Percentiles rank a stretch among this genome's conserved stretches.
phyloP scores from a whole-genome alignment of 345 rosid genomes.

The Combretum micranthum region DNA sequence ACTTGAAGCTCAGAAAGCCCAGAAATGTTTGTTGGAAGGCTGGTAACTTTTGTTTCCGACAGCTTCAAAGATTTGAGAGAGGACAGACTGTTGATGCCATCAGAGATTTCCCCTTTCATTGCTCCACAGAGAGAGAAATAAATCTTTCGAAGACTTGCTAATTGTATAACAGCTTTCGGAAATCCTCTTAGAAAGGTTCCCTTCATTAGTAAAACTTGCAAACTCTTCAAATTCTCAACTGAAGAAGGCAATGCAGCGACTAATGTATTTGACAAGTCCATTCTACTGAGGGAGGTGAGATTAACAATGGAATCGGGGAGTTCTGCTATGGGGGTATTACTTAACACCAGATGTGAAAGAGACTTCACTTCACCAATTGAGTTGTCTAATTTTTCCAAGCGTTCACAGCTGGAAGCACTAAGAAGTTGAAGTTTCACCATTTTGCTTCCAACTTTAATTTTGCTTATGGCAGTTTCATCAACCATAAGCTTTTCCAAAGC shows the following conservation, averaged over 20 bases:
- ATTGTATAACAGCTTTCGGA: neutral
- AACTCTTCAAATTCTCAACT: neutral
- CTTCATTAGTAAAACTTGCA: neutral
- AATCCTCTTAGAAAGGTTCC: neutral
- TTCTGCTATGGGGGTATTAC: neutral
- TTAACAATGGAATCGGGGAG: neutral
- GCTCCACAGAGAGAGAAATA: neutral
- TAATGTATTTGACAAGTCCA: neutral
- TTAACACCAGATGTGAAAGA: neutral
- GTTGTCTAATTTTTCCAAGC: too few species aligned
- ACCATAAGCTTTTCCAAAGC: neutral
- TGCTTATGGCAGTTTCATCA: rapidly evolving
- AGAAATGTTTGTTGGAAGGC: neutral
- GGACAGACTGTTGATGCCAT: neutral
- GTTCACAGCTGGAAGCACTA: neutral
- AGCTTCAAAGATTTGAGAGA: neutral
- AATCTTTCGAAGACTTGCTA: neutral
- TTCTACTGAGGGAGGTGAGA: neutral
- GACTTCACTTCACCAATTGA: neutral
- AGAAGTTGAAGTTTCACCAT: neutral
- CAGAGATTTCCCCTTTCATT: neutral
- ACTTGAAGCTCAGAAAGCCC: neutral
- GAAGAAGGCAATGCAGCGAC: neutral
- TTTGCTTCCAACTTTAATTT: too few species aligned
- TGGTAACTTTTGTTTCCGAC: neutral